Evolutionary conservation across 352 stramenopile species (phyloP).

Genomic region (Phytopythium montanum): DNA sequence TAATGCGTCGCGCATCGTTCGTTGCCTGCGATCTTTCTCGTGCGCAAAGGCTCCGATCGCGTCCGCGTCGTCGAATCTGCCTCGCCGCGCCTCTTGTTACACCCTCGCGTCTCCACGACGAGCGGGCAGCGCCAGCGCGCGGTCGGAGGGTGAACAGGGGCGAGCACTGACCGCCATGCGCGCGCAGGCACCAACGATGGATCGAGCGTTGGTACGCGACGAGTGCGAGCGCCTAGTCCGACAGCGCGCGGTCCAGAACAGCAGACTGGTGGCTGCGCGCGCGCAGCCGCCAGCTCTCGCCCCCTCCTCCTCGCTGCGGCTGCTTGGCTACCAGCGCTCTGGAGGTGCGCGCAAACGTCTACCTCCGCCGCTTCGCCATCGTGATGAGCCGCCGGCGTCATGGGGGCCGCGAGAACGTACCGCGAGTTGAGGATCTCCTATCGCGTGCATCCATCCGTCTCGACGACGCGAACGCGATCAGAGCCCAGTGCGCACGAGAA

Average conservation of each 20-base stretch:
- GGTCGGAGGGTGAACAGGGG: conserved; percentile 27
- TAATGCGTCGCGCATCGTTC: neutral
- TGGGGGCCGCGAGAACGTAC: neutral
- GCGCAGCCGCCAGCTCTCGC: conserved; percentile 25
- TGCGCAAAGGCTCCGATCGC: neutral
- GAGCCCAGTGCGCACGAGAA: neutral
- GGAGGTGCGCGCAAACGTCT: conserved; percentile 27
- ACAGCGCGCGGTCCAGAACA: conserved; percentile 34
- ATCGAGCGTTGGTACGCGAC: conserved; percentile 39
- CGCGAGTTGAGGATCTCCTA: no score
- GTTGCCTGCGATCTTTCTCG: neutral
- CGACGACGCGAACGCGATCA: conserved; percentile 5
- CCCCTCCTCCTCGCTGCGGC: no score
- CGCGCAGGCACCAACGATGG: conserved; percentile 36
- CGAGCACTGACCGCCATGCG: conserved; percentile 26
- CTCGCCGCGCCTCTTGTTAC: no score
- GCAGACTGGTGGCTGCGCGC: conserved; percentile 36
- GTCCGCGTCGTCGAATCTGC: conserved; percentile 6
- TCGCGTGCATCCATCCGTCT: neutral
- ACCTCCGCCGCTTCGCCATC: neutral
- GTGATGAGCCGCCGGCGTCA: neutral
- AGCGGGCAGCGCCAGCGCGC: conserved; percentile 23
- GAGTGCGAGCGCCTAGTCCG: conserved; percentile 31
- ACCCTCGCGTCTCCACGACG: no score
- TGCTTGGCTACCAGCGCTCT: conserved; percentile 28